Percentiles rank a stretch among this genome's conserved stretches.
These are phyloP conservation scores for Curvularia lunata DNA, from an alignment of 2,329 filamentous ascomycete species.

Conservation along the genomic window DNA sequence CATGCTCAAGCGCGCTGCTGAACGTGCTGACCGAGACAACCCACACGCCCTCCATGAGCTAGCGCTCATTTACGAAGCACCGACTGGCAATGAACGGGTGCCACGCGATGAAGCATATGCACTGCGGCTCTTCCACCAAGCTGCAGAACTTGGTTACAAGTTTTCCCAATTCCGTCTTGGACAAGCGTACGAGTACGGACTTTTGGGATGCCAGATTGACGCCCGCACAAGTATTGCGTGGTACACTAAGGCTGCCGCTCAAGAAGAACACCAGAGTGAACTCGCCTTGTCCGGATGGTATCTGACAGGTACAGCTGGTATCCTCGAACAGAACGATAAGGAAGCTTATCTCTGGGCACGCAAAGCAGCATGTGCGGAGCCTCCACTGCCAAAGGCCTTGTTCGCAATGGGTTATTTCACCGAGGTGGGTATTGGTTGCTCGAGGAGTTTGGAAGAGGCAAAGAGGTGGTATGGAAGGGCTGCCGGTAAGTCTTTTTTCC, in stretches of 20 bases:
- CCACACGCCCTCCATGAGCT: constrained; percentile 95
- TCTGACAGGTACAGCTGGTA: constrained; percentile 84
- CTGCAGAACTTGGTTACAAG: constrained; percentile 89
- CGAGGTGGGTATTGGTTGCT: constrained; percentile 89
- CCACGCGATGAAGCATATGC: constrained; percentile 83
- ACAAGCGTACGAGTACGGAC: constrained; percentile 86
- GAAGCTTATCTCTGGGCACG: constrained; percentile 97
- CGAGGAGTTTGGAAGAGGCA: constrained; percentile 87
- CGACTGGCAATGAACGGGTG: constrained; percentile 68
- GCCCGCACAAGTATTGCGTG: constrained; percentile 85
- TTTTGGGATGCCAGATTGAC: constrained; percentile 82
- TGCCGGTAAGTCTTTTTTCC: constrained; percentile 73
- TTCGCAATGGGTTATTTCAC: constrained; percentile 99
- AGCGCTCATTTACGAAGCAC: constrained; percentile 67
- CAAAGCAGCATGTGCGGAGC: constrained; percentile 85
- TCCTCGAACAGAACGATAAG: constrained; percentile 89
- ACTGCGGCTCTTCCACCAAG: constrained; percentile 80
- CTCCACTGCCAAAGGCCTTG: constrained; percentile 82
- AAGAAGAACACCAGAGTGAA: constrained; percentile 94
- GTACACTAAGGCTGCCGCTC: constrained; percentile 89
- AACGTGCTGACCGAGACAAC: constrained; percentile 85
- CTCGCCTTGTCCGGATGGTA: constrained; percentile 72
- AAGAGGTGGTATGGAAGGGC: constrained; percentile 98
- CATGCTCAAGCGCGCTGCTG: constrained; percentile 93
- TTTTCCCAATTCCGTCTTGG: constrained; percentile 92